Percentiles rank a stretch among this genome's conserved stretches.
These are phyloP conservation scores for Malassezia brasiliensis DNA, from an alignment of 1,284 basidiomycete genomes.

Conservation along the genomic window DNA sequence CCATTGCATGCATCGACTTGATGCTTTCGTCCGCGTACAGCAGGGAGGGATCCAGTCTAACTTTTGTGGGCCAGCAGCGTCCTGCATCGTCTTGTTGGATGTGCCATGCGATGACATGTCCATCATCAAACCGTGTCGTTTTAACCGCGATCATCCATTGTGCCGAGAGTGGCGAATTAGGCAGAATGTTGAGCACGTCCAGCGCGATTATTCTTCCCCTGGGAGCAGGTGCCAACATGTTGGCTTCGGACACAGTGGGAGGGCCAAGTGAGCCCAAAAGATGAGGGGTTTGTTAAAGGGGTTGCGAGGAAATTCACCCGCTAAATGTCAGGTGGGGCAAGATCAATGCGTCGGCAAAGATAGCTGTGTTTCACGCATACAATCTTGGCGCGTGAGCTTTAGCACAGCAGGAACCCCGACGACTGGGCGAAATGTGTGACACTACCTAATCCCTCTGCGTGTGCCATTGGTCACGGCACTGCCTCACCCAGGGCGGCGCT, in stretches of 20 bases:
- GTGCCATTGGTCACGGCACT: too few relatives aligned
- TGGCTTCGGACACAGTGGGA: not conserved
- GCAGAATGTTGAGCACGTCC: slow-evolving; percentile 2
- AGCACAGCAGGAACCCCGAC: too few relatives aligned
- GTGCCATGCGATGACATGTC: slow-evolving; percentile 12
- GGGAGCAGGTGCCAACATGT: not conserved
- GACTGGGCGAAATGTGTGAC: too few relatives aligned
- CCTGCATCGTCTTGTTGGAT: slow-evolving; percentile 6
- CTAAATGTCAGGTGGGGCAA: too few relatives aligned
- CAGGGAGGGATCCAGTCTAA: slow-evolving; percentile 9
- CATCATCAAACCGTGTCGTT: slow-evolving; percentile 19
- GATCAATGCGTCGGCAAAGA: too few relatives aligned
- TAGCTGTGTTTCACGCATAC: too few relatives aligned
- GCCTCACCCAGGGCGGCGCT: too few relatives aligned
- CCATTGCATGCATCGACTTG: not conserved
- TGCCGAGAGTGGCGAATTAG: not conserved
- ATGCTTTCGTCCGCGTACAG: not conserved
- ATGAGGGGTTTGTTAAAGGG: too few relatives aligned
- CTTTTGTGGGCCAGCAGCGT: slow-evolving; percentile 7
- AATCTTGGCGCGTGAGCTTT: too few relatives aligned
- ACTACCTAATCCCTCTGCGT: too few relatives aligned
- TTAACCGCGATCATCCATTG: slow-evolving; percentile 14
- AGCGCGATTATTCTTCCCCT: slow-evolving; percentile 15
- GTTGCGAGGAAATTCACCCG: too few relatives aligned
- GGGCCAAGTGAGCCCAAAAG: too few relatives aligned